phyloP scores from a whole-genome alignment of 2,329 filamentous ascomycete species.

The Xylaria sp. region DNA sequence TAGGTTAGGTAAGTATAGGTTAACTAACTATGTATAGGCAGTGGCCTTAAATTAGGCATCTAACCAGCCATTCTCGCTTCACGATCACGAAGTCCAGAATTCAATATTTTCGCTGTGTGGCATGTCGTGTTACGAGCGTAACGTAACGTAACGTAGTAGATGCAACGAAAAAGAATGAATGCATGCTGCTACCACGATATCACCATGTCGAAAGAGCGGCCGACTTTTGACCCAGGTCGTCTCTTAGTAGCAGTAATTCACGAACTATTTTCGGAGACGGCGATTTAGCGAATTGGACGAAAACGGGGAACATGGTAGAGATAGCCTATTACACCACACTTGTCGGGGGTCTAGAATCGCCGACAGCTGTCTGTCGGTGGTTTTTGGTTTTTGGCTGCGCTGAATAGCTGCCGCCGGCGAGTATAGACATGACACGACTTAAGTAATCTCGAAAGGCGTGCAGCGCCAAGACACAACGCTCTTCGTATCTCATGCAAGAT shows the following conservation, averaged over 20 bases:
- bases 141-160: conserved; percentile 35
- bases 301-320: neutral
- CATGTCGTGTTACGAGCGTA: conserved; percentile 13
- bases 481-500: conserved; percentile 6
- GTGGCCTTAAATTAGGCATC: neutral
- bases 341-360: conserved; percentile 12
- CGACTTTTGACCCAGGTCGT: neutral
- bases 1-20: neutral
- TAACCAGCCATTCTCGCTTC: conserved; percentile 6
- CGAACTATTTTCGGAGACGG: neutral
- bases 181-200: conserved; percentile 4
- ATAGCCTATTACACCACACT: conserved; percentile 29
- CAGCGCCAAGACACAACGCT: conserved; percentile 1
- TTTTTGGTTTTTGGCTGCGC: neutral
- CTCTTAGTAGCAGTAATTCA: neutral
- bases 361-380: conserved; percentile 12
- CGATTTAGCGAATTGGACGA: neutral
- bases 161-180: neutral
- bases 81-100: neutral
- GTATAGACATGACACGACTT: conserved; percentile 3
- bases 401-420: too few relatives aligned
- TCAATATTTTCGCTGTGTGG: neutral
- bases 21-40: neutral
- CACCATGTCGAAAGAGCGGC: conserved; percentile 16
- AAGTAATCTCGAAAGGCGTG: conserved; percentile 16